phyloP scores from a whole-genome alignment of 2,329 filamentous ascomycete genomes.

The Colletotrichum sp. region DNA sequence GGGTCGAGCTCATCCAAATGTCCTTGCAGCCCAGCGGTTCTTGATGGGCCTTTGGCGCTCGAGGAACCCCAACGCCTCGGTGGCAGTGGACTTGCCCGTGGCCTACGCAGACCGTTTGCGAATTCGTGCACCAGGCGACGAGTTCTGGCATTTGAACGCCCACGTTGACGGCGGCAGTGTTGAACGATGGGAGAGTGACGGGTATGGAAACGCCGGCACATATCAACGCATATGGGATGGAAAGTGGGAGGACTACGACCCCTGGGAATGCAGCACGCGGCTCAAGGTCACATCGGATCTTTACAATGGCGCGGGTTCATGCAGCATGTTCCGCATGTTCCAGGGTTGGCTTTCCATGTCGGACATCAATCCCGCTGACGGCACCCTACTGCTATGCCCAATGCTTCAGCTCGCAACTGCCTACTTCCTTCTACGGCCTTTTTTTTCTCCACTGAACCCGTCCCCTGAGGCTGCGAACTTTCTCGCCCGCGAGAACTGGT shows the following conservation, averaged over 20 bases:
- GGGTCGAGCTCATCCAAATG: slow-evolving; percentile 69
- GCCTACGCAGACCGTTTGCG: slow-evolving; percentile 74
- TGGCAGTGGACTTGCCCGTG: slow-evolving; percentile 66
- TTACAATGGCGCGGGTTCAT: slow-evolving; percentile 63
- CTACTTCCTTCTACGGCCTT: slow-evolving; percentile 79
- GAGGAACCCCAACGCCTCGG: slow-evolving; percentile 59
- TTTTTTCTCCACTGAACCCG: slow-evolving; percentile 60
- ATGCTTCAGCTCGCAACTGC: slow-evolving; percentile 68
- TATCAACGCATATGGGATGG: slow-evolving; percentile 60
- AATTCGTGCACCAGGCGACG: slow-evolving; percentile 63
- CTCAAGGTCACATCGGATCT: slow-evolving; percentile 59
- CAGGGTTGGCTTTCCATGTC: slow-evolving; percentile 61
- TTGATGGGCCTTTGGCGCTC: slow-evolving; percentile 71
- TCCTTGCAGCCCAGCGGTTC: slow-evolving; percentile 69
- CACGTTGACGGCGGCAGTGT: slow-evolving; percentile 75
- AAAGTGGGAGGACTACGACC: slow-evolving; percentile 61
- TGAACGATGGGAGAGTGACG: slow-evolving; percentile 74
- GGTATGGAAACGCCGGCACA: slow-evolving; percentile 65
- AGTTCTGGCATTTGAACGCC: slow-evolving; percentile 60
- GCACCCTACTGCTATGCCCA: slow-evolving; percentile 77
- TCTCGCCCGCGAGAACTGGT: slow-evolving; percentile 58
- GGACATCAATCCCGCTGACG: slow-evolving; percentile 67
- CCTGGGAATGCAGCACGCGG: slow-evolving; percentile 59
- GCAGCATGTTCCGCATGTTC: slow-evolving; percentile 65
- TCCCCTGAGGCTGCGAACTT: slow-evolving; percentile 37